Conservation (phyloP, 768 basidiomycete genomes). For the Pisolithus microcarpus region DNA sequence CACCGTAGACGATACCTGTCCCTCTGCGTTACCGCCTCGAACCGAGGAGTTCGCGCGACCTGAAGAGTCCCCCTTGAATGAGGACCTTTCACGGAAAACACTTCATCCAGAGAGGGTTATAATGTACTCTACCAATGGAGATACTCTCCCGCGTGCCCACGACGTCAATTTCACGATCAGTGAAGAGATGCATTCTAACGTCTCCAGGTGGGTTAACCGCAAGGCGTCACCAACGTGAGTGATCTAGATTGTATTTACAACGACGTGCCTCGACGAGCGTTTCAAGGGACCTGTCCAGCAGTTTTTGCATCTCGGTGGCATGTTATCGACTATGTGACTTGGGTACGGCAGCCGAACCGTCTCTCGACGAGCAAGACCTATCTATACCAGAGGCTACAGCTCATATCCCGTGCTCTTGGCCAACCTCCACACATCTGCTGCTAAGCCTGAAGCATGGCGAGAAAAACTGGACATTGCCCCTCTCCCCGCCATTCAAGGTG, state of each 20-base stretch:
- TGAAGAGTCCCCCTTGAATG: background rate
- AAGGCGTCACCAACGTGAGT: conserved; percentile 25
- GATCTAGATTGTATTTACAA: background rate
- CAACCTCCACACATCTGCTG: conserved; percentile 21
- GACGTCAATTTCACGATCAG: conserved; percentile 23
- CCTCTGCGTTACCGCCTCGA: no score
- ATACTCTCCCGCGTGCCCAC: conserved; percentile 14
- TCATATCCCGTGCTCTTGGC: conserved; percentile 37
- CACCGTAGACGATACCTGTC: no score
- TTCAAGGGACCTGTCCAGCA: conserved; percentile 27
- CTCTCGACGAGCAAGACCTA: conserved; percentile 9
- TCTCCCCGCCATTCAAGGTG: conserved; percentile 28
- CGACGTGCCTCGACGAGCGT: background rate
- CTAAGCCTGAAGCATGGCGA: conserved; percentile 7
- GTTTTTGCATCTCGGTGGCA: conserved; percentile 39
- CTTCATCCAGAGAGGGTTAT: conserved; percentile 17
- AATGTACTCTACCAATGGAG: conserved; percentile 13
- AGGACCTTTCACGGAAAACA: background rate
- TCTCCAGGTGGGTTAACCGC: conserved; percentile 35
- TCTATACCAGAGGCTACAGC: conserved; percentile 18
- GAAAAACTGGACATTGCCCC: conserved; percentile 10
- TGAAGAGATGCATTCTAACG: conserved; percentile 18
- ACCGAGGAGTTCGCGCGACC: background rate
- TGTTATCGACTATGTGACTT: conserved; percentile 33
- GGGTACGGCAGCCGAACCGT: conserved; percentile 10